Evolutionary conservation across 2,329 filamentous ascomycete genomes (phyloP).

Genomic region (Aureobasidium melanogenum): DNA sequence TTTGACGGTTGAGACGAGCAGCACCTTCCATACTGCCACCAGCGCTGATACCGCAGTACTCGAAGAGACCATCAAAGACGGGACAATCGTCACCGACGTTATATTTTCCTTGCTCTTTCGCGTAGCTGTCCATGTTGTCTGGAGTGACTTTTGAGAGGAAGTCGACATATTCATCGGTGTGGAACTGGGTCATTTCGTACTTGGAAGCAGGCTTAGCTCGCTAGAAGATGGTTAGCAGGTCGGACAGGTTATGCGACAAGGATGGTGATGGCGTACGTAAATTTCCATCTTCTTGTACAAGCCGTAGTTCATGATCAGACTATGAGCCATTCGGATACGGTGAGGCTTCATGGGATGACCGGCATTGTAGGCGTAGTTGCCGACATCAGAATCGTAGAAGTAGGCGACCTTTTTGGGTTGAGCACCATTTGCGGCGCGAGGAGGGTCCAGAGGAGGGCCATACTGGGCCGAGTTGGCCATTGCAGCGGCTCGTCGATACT

Average conservation of each 20-base stretch:
- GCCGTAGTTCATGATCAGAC: constrained; percentile 63
- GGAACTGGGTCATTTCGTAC: constrained; percentile 65
- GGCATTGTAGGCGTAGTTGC: constrained; percentile 90
- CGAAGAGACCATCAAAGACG: constrained; percentile 61
- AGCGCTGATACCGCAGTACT: constrained; percentile 62
- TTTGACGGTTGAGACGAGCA: constrained; percentile 57
- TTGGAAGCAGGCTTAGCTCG: constrained; percentile 43
- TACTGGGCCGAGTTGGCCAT: constrained; percentile 40
- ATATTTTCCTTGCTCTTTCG: constrained; percentile 77
- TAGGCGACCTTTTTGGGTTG: constrained; percentile 83
- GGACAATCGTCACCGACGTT: constrained; percentile 57
- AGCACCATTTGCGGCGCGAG: constrained; percentile 40
- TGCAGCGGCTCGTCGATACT: constrained; percentile 15
- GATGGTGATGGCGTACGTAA: constrained; percentile 41
- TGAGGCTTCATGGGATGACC: constrained; percentile 61
- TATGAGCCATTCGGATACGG: constrained; percentile 56
- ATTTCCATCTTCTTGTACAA: constrained; percentile 69
- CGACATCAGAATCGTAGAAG: constrained; percentile 97
- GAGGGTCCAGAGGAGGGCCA: constrained; percentile 44
- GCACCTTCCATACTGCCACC: constrained; percentile 64
- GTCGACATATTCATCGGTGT: constrained; percentile 65
- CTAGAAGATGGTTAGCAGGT: neutral
- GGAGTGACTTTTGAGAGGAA: constrained; percentile 82
- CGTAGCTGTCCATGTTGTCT: constrained; percentile 94
- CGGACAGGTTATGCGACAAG: neutral